Percentiles rank a stretch among this genome's conserved stretches.
These are phyloP conservation scores for Aspergillus pseudoglaucus DNA, from an alignment of 2,329 filamentous ascomycete genomes.

Conservation along the genomic window DNA sequence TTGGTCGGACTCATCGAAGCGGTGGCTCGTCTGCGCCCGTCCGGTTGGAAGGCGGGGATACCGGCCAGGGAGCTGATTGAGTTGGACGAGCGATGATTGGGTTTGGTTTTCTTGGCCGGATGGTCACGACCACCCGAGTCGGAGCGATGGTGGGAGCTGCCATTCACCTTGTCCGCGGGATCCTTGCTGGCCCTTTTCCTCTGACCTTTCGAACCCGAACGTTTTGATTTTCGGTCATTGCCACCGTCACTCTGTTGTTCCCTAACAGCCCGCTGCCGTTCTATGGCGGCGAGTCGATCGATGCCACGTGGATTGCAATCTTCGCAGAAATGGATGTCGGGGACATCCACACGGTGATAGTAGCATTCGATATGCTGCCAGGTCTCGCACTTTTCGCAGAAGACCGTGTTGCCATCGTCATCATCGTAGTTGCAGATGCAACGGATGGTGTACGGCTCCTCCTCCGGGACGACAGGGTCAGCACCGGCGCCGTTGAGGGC, in stretches of 20 bases:
- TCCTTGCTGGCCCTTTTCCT: conserved; percentile 79
- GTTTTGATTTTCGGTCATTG: conserved; percentile 65
- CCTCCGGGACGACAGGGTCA: conserved; percentile 36
- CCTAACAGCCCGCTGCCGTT: conserved; percentile 60
- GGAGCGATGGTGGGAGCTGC: conserved; percentile 47
- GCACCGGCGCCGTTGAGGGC: conserved; percentile 37
- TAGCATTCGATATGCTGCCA: conserved; percentile 99
- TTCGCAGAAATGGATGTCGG: conserved; percentile 74
- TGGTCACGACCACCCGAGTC: conserved; percentile 47
- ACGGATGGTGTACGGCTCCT: conserved; percentile 75
- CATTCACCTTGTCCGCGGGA: conserved; percentile 31
- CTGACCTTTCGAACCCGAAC: conserved; percentile 69
- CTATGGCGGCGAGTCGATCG: conserved; percentile 67
- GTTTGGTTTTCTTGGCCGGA: conserved; percentile 72
- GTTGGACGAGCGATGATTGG: conserved; percentile 69
- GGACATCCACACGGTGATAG: conserved; percentile 72
- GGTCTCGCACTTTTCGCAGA: conserved; percentile 90
- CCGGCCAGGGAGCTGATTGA: conserved; percentile 65
- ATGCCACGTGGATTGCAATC: conserved; percentile 77
- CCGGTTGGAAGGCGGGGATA: conserved; percentile 59
- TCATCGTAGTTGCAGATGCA: conserved; percentile 92
- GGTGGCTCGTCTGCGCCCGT: conserved; percentile 55
- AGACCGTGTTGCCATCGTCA: conserved; percentile 96
- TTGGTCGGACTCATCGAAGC: conserved; percentile 69
- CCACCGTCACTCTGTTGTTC: conserved; percentile 46